These are phyloP conservation scores for Talaromyces wortmannii DNA, from an alignment of 495 filamentous ascomycete species.

Conservation along the genomic window DNA sequence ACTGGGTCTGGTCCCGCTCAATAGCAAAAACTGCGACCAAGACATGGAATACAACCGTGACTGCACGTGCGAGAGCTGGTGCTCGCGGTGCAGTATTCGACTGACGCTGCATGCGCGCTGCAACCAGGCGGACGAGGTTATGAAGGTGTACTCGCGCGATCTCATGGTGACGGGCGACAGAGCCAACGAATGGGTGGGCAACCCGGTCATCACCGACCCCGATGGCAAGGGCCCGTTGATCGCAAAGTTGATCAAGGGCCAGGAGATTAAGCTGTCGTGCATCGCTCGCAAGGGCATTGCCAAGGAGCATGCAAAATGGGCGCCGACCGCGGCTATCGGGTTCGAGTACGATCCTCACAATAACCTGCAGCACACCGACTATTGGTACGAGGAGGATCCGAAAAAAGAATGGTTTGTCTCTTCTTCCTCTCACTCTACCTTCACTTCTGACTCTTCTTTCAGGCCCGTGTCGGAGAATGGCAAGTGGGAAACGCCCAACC, in stretches of 20 bases:
- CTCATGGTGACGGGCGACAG: conserved; percentile 56
- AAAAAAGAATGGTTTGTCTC: conserved; percentile 79
- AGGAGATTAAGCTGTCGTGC: conserved; percentile 82
- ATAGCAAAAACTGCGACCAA: conserved; percentile 73
- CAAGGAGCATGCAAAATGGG: conserved; percentile 98
- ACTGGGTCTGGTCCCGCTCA: conserved; percentile 84
- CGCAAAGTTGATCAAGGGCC: conserved; percentile 78
- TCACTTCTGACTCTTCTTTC: not conserved
- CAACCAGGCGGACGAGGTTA: conserved; percentile 64
- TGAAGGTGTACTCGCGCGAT: conserved; percentile 88
- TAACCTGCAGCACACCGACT: conserved; percentile 77
- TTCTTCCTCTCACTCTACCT: not conserved
- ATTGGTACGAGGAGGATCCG: conserved; percentile 89
- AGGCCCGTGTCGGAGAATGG: conserved; percentile 87
- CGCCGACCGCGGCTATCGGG: conserved; percentile 81
- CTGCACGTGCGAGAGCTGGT: conserved; percentile 92
- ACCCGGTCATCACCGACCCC: conserved; percentile 78
- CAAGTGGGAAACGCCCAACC: conserved; percentile 71
- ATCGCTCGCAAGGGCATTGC: conserved; percentile 97
- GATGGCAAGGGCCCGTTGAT: conserved; percentile 77
- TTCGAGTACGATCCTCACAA: conserved; percentile 99
- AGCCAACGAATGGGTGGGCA: conserved; percentile 67
- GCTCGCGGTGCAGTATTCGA: conserved; percentile 80
- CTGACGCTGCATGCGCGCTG: conserved; percentile 79
- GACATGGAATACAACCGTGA: conserved; percentile 85